A percentile compares a stretch with the other conserved stretches of the same genome.
phyloP scores from a whole-genome alignment of 148 eudicot species.

The Vaccinium myrtillus region DNA sequence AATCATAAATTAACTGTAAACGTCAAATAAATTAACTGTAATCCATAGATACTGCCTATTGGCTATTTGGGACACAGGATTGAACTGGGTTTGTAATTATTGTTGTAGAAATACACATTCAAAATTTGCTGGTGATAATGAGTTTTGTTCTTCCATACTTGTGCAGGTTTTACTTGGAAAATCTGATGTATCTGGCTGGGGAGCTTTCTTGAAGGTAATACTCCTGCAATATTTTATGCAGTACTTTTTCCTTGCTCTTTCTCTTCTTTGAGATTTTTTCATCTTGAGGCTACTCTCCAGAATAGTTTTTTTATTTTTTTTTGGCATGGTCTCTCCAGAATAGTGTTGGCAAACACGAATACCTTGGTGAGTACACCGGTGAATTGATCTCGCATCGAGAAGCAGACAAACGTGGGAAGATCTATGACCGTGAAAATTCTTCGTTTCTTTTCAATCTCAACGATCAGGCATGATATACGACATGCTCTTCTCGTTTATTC shows the following conservation, averaged over 20 bases:
- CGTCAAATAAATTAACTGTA: neutral
- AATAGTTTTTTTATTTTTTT: neutral
- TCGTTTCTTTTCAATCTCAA: constrained; percentile 94
- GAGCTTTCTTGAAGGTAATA: constrained; percentile 93
- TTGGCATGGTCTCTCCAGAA: constrained; percentile 43
- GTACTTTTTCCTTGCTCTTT: neutral
- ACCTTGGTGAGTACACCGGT: constrained; percentile 99
- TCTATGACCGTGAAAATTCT: constrained; percentile 90
- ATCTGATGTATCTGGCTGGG: constrained; percentile 99
- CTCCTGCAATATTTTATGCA: neutral
- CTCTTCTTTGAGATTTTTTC: constrained; percentile 20
- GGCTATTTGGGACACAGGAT: neutral
- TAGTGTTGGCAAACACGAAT: constrained; percentile 82
- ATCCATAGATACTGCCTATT: neutral
- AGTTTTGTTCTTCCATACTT: constrained; percentile 1
- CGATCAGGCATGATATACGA: constrained; percentile 58
- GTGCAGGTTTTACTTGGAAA: constrained; percentile 89
- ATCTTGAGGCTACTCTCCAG: constrained; percentile 6
- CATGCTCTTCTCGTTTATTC: neutral
- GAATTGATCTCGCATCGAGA: constrained; percentile 96
- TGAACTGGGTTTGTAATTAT: neutral
- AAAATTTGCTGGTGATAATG: neutral
- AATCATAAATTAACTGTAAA: neutral
- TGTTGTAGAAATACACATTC: neutral
- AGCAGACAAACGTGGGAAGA: constrained; percentile 98